Evolutionary conservation across 2,329 filamentous ascomycete species (phyloP), one percentile per base, ranked within the genome.

Genomic region (Phyllosticta citribraziliensis): DNA sequence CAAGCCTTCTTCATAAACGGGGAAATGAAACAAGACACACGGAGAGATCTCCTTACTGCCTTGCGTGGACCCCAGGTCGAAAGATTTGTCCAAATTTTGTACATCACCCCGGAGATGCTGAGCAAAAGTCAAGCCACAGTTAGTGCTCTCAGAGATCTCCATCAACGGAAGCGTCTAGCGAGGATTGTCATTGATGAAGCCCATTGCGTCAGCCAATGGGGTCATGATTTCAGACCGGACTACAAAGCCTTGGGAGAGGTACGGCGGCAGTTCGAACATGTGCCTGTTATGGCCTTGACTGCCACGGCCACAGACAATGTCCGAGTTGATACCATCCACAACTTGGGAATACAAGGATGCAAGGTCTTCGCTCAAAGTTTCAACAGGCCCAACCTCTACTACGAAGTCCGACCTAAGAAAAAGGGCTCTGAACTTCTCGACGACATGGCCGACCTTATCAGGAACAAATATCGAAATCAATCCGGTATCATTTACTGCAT

Each of bases 151-250:
- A 76, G 83, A 57, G 79, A 78, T 2, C 79, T 99, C n/a, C 82
- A 96, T 72, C 74, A 75, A 14, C 84, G 84, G 57, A 78, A 81
- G 3, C 89, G 87, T 67, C 84, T 99, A 58, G 93, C 95, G 17
- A 85, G 94, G 25, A 84, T 99, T 56, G 94, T 99, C 58, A 96
- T 99, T 64, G 94, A 99, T 67, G 95, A 99, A 76, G 94, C 94
- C n/a, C 94, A 99, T 73, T 99, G 94, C 73, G 93, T 99, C 25
- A 97, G 94, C 73, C 92, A 99, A 78, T 99, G 94, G 94, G 94
- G 94, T 0, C 94, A 99, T 67, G 94, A 99, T 73, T 99, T 99
- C 71, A 85, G 95, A 54, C 93, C 92, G 0, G 93, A 97, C 71
- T 99, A 99, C 78, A 96, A 96, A 73, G 83, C 84, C 30, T 79